phyloP scores from a whole-genome alignment of 108 stramenopile species.

The Tribonema minus region DNA sequence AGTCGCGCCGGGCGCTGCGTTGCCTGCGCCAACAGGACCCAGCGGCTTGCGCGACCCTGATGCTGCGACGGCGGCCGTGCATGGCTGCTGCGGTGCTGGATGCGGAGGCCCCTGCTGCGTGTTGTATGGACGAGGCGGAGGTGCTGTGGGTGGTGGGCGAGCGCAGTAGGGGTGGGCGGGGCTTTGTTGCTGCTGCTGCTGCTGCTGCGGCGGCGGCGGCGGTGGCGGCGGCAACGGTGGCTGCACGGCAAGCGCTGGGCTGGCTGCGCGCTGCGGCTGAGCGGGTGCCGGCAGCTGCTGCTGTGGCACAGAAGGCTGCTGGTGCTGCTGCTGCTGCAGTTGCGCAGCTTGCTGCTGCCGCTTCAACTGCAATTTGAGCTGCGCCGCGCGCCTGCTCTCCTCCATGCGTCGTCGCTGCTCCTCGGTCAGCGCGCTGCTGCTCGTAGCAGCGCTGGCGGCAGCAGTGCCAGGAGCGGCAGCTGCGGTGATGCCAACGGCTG shows the following conservation, averaged over 20 bases:
- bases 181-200: too few relatives aligned
- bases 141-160: too few relatives aligned
- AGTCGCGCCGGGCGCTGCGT: neutral
- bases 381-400: conserved; percentile 16
- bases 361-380: conserved; percentile 11
- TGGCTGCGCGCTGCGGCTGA: too few relatives aligned
- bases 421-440: conserved; percentile 6
- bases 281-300: neutral
- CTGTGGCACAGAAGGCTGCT: neutral
- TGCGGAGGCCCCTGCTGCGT: too few relatives aligned
- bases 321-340: too few relatives aligned
- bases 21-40: neutral
- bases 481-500: neutral
- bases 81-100: too few relatives aligned
- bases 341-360: neutral
- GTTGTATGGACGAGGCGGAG: too few relatives aligned
- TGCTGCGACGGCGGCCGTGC: too few relatives aligned
- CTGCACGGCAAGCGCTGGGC: too few relatives aligned
- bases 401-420: conserved; percentile 18
- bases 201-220: too few relatives aligned
- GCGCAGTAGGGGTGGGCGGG: too few relatives aligned
- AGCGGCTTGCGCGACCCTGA: conserved; percentile 8
- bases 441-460: neutral
- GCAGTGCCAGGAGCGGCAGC: neutral
- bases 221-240: too few relatives aligned